Evolutionary conservation across 768 basidiomycete species (phyloP).

Genomic region (Amanita pseudoporphyria): DNA sequence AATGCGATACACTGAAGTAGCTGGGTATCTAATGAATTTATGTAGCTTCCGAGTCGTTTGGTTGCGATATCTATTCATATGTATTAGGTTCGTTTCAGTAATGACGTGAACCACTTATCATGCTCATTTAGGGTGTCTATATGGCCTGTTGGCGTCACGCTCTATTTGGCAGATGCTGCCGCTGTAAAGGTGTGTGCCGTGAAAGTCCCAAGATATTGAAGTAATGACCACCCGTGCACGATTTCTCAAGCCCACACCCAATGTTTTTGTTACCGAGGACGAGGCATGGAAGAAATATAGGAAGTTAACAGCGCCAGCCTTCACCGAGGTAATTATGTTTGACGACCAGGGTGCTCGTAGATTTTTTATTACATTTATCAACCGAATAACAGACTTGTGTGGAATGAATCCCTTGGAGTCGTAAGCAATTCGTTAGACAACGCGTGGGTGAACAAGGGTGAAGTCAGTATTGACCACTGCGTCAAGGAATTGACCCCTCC

Average conservation of each 20-base stretch:
- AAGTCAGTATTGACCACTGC: slow-evolving; percentile 33
- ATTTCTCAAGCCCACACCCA: slow-evolving; percentile 50
- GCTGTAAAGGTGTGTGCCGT: slow-evolving; percentile 27
- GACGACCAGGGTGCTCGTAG: not conserved
- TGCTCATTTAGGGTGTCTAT: slow-evolving; percentile 16
- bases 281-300: slow-evolving; percentile 59
- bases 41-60: slow-evolving; percentile 21
- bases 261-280: slow-evolving; percentile 55
- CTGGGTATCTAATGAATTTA: not conserved
- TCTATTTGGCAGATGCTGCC: slow-evolving; percentile 28
- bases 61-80: slow-evolving; percentile 28
- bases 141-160: slow-evolving; percentile 15
- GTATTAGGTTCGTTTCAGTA: not conserved
- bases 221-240: slow-evolving; percentile 35
- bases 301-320: slow-evolving; percentile 54
- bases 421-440: slow-evolving; percentile 33
- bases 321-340: slow-evolving; percentile 39
- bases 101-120: not conserved
- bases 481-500: slow-evolving; percentile 41
- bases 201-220: slow-evolving; percentile 14
- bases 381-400: slow-evolving; percentile 39
- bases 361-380: slow-evolving; percentile 12
- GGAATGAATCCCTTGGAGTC: slow-evolving; percentile 34
- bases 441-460: slow-evolving; percentile 35
- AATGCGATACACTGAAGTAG: slow-evolving; percentile 13